These are phyloP conservation scores for Ogataea pignaliae DNA, from an alignment of 805 yeast species.

Conservation along the genomic window DNA sequence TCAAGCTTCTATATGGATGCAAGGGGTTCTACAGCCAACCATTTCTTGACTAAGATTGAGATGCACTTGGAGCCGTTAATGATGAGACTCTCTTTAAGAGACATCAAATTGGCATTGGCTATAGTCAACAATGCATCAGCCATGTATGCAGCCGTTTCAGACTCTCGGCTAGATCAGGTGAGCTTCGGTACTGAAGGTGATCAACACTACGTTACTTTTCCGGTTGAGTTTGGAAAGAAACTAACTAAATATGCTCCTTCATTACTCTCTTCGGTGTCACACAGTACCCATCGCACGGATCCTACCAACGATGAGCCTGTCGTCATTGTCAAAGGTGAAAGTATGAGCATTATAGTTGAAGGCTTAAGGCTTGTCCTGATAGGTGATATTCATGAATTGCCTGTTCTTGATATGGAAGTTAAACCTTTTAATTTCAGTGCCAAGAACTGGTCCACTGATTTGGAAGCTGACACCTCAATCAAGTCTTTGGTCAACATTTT, in stretches of 20 bases:
- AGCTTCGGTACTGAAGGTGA: slow-evolving; percentile 6
- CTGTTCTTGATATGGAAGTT: slow-evolving; percentile 73
- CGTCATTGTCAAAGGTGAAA: slow-evolving; percentile 62
- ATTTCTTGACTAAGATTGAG: slow-evolving; percentile 58
- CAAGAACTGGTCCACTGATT: slow-evolving; percentile 81
- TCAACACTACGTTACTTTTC: slow-evolving; percentile 36
- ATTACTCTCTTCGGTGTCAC: slow-evolving; percentile 47
- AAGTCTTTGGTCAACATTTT: slow-evolving; percentile 70
- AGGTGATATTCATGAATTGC: slow-evolving; percentile 89
- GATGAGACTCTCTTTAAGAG: slow-evolving; percentile 79
- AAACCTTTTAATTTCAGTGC: slow-evolving; percentile 66
- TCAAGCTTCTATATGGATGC: slow-evolving; percentile 69
- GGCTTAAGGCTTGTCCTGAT: slow-evolving; percentile 79
- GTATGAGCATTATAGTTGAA: slow-evolving; percentile 57
- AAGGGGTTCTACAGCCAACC: slow-evolving; percentile 56
- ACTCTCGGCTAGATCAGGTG: slow-evolving; percentile 7
- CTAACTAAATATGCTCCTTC: slow-evolving; percentile 68
- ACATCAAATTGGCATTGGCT: slow-evolving; percentile 71
- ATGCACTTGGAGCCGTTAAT: slow-evolving; percentile 76
- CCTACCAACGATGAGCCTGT: slow-evolving; percentile 22
- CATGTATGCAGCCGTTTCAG: slow-evolving; percentile 32
- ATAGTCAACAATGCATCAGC: slow-evolving; percentile 71
- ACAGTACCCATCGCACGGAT: slow-evolving; percentile 18
- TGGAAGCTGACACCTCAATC: slow-evolving; percentile 62
- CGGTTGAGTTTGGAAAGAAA: slow-evolving; percentile 60